Conservation (phyloP, 2,329 filamentous ascomycete genomes). For the Mollisiaceae sp. region DNA sequence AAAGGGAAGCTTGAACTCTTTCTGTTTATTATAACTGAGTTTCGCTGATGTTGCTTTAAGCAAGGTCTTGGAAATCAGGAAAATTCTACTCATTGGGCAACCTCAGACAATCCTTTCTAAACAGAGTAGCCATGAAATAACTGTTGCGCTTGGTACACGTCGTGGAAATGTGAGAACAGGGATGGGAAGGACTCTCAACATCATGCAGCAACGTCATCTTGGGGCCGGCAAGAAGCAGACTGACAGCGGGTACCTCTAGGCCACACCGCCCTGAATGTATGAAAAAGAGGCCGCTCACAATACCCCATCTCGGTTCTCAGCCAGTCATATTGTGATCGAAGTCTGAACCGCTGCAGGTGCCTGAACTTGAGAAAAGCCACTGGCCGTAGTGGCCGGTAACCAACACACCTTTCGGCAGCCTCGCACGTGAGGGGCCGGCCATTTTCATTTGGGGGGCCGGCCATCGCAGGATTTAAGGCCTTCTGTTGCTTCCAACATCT, state of each 20-base stretch:
- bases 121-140: too few relatives aligned
- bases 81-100: too few relatives aligned
- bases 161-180: too few relatives aligned
- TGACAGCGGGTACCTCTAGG: too few relatives aligned
- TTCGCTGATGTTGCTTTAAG: too few relatives aligned
- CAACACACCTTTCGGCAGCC: neutral
- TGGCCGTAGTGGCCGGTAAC: neutral
- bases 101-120: too few relatives aligned
- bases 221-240: neutral
- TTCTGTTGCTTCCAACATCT: neutral
- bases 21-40: too few relatives aligned
- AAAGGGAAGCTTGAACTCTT: too few relatives aligned
- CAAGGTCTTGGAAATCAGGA: too few relatives aligned
- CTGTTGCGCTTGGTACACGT: too few relatives aligned
- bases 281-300: neutral
- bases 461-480: slow-evolving; percentile 4
- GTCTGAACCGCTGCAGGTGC: neutral
- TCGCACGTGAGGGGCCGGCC: slow-evolving; percentile 6
- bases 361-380: neutral
- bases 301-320: neutral
- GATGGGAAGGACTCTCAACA: too few relatives aligned
- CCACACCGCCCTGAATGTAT: neutral
- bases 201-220: neutral
- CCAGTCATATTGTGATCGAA: neutral
- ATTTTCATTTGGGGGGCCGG: neutral